Percentiles rank a stretch among this genome's conserved stretches.
Conservation (phyloP, 2,329 filamentous ascomycete genomes). For the Aspergillus eucalypticola region DNA sequence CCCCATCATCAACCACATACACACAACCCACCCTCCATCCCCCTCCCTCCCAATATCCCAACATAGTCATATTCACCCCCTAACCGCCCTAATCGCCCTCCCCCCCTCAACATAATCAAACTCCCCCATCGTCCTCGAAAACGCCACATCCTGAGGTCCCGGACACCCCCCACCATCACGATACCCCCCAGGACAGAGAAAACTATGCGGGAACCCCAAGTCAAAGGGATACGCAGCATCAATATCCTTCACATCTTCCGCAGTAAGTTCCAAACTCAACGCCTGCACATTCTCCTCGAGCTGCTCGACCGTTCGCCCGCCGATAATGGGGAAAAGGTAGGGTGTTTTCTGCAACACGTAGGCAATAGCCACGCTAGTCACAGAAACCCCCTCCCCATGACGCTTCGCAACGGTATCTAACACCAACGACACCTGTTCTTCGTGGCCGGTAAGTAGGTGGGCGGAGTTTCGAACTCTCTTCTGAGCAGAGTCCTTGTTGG, state of each 20-base stretch:
- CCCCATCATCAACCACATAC: too few species aligned
- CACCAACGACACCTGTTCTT: constrained; percentile 10
- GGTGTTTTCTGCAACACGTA: constrained; percentile 51
- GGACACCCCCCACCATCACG: not conserved
- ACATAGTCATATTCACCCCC: not conserved
- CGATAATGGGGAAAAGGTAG: constrained; percentile 56
- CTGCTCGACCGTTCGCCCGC: constrained; percentile 53
- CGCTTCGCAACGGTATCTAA: constrained; percentile 4
- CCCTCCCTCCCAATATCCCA: too few species aligned
- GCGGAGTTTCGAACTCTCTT: constrained; percentile 4
- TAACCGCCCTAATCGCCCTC: not conserved
- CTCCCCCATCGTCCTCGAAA: not conserved
- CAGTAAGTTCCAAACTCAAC: constrained; percentile 50
- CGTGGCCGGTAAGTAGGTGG: not conserved
- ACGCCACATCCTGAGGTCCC: constrained; percentile 4
- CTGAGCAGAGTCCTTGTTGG: not conserved
- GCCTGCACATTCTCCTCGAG: constrained; percentile 56
- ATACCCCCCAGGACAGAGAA: constrained; percentile 7
- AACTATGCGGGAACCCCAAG: constrained; percentile 53
- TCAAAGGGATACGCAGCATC: constrained; percentile 56
- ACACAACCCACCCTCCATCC: too few species aligned
- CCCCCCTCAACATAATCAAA: constrained; percentile 4
- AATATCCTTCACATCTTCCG: constrained; percentile 56
- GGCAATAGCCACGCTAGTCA: constrained; percentile 44
- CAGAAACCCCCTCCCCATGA: not conserved